Evolutionary conservation across 2,329 filamentous ascomycete species (phyloP).

Genomic region (Talaromyces verruculosus): DNA sequence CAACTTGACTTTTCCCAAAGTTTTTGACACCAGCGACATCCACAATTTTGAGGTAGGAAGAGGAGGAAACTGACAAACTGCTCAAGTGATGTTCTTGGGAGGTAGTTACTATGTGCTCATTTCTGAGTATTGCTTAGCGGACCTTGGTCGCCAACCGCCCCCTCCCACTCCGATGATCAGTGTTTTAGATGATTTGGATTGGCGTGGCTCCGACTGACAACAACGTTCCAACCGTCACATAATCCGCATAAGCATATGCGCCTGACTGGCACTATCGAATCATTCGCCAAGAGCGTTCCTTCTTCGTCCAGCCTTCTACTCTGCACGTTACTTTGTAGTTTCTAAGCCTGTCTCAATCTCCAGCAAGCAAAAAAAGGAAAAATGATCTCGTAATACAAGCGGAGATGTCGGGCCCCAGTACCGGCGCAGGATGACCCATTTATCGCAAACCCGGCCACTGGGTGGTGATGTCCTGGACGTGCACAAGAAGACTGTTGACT

Average conservation of each 20-base stretch:
- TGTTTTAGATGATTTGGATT: conserved; percentile 15
- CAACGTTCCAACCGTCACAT: conserved; percentile 12
- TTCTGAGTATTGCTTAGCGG: conserved; percentile 2
- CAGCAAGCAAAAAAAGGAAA: conserved; percentile 7
- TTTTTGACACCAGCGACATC: conserved; percentile 22
- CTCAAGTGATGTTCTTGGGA: conserved; percentile 3
- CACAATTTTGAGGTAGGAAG: conserved; percentile 10
- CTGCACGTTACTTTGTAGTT: background rate
- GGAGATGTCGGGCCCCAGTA: background rate
- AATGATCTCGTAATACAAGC: background rate
- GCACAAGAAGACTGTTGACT: conserved; percentile 1
- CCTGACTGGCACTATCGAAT: conserved; percentile 11
- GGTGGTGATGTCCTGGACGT: conserved; percentile 1
- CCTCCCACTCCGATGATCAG: conserved; percentile 13
- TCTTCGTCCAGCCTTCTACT: conserved; percentile 7
- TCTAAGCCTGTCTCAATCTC: background rate
- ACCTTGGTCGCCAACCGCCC: conserved; percentile 12
- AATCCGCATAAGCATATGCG: conserved; percentile 20
- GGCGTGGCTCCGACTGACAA: conserved; percentile 20
- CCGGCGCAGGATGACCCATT: conserved; percentile 8
- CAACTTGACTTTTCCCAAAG: conserved; percentile 25
- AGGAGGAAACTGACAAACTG: background rate
- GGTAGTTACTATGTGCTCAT: background rate
- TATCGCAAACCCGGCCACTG: conserved; percentile 1
- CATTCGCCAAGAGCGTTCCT: conserved; percentile 20